Evolutionary conservation across 306 rosid genomes (phyloP).

Genomic region (Dryas octopetala): DNA sequence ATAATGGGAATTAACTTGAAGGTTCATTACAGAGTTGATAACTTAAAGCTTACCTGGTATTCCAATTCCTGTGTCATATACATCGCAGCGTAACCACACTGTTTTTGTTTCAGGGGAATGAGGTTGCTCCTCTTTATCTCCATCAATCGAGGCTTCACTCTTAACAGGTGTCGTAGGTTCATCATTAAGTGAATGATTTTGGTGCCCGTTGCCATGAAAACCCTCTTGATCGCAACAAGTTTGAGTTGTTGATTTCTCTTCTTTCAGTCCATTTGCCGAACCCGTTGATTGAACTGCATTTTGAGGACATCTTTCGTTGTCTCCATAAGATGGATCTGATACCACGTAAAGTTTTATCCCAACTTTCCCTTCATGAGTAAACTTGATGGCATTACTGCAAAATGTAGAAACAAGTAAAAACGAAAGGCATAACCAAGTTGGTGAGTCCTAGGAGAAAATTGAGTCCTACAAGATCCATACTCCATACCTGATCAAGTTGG

Average conservation of each 20-base stretch:
- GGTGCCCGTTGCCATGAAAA: constrained; percentile 34
- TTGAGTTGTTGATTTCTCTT: constrained; percentile 46
- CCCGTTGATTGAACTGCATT: constrained; percentile 34
- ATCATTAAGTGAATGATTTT: constrained; percentile 36
- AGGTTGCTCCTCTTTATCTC: constrained; percentile 43
- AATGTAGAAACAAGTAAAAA: constrained; percentile 13
- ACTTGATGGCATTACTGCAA: constrained; percentile 92
- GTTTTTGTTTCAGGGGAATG: constrained; percentile 58
- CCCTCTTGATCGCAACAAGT: constrained; percentile 34
- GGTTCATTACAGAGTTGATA: not conserved
- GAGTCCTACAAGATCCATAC: no score
- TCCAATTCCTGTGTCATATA: constrained; percentile 94
- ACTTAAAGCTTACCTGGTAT: constrained; percentile 65
- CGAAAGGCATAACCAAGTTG: constrained; percentile 1
- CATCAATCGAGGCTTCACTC: constrained; percentile 51
- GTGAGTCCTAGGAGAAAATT: no score
- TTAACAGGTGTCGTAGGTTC: constrained; percentile 52
- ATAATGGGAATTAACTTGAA: constrained; percentile 2
- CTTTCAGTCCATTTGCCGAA: constrained; percentile 47
- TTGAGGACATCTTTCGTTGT: constrained; percentile 44
- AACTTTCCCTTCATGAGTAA: constrained; percentile 93
- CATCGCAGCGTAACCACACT: constrained; percentile 93
- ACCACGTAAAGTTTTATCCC: constrained; percentile 75
- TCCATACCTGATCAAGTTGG: constrained; percentile 78
- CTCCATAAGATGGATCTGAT: constrained; percentile 51